Evolutionary conservation across 1,284 basidiomycete species (phyloP), one percentile per base, ranked within the genome.

Genomic region (Pulveroboletus sp.): DNA sequence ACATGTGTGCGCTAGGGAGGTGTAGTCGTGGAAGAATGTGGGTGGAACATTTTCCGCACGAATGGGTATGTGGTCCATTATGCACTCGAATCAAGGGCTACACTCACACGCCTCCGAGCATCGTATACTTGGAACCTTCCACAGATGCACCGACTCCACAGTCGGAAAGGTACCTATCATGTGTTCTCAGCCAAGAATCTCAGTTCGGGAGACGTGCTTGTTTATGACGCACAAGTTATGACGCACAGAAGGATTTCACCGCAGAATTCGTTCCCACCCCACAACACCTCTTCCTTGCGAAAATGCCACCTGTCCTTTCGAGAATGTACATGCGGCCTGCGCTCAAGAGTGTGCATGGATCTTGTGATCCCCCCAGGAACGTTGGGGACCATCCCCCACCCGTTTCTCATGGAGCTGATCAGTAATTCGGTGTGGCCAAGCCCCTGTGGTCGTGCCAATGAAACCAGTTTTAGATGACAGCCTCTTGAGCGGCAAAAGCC

Each of bases 391-490:
- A 28, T 15, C 14, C 24, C n/a, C 43, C 33, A 11, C 17, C 20
- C 29, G 40, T 33, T 57, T 61, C 62, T 48, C 59, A 62, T 56
- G 59, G 25, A 43, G 17, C 28, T 35, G 54, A 56, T 59, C 54
- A 49, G 44, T 38, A 36, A 83, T 62, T 26, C 80, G 78, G 47
- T 77, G 74, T 52, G 81, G 63, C 18, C 78, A 81, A 35, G 61
- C 61, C 40, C 50, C 36, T 52, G 36, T 47, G 38, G 36, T 44
- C 22, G 31, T n/a, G n/a, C n/a, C n/a, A n/a, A n/a, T n/a, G n/a
- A n/a, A n/a, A n/a, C n/a, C n/a, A n/a, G n/a, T n/a, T n/a, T n/a
- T n/a, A n/a, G n/a, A n/a, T n/a, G n/a, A n/a, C n/a, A n/a, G n/a
- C n/a, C n/a, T n/a, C n/a, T n/a, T n/a, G n/a, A n/a, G n/a, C n/a